Evolutionary conservation across 2,329 filamentous ascomycete genomes (phyloP).

Genomic region (Calonectria henricotiae): DNA sequence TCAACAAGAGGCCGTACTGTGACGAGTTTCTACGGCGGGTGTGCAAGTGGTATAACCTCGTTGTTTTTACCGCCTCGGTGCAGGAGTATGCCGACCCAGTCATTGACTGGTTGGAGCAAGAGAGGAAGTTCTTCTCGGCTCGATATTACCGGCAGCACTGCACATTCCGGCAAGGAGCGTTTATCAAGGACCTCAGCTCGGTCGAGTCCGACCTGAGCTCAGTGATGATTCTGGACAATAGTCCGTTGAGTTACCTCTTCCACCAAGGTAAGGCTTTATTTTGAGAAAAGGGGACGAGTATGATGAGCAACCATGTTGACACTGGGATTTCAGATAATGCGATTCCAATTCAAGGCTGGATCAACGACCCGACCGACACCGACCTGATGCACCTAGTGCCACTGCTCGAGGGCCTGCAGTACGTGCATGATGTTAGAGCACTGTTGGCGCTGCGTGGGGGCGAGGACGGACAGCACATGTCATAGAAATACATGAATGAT

Average conservation of each 20-base stretch:
- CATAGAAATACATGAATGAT: slow-evolving; percentile 50
- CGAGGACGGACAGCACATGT: slow-evolving; percentile 79
- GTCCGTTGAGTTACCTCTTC: slow-evolving; percentile 97
- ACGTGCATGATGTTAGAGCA: slow-evolving; percentile 95
- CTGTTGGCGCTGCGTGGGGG: slow-evolving; percentile 90
- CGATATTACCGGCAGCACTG: slow-evolving; percentile 98
- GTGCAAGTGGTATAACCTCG: slow-evolving; percentile 98
- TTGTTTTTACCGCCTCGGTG: slow-evolving; percentile 96
- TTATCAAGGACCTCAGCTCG: slow-evolving; percentile 97
- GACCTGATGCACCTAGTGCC: slow-evolving; percentile 94
- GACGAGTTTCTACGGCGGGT: slow-evolving; percentile 95
- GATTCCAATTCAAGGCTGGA: slow-evolving; percentile 99
- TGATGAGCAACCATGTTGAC: slow-evolving; percentile 34
- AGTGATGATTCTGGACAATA: slow-evolving; percentile 99
- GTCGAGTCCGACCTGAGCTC: slow-evolving; percentile 97
- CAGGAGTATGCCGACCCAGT: slow-evolving; percentile 99
- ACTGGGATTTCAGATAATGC: slow-evolving; percentile 82
- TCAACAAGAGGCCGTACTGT: slow-evolving; percentile 97
- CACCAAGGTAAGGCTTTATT: slow-evolving; percentile 83
- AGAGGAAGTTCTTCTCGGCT: slow-evolving; percentile 95
- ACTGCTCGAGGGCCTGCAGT: slow-evolving; percentile 93
- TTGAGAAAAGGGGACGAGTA: neutral
- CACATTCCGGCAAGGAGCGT: slow-evolving; percentile 94
- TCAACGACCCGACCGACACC: slow-evolving; percentile 97
- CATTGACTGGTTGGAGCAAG: slow-evolving; percentile 97